These are phyloP conservation scores for Aspergillus olivimuriae DNA, from an alignment of 495 filamentous ascomycete species.

Conservation along the genomic window DNA sequence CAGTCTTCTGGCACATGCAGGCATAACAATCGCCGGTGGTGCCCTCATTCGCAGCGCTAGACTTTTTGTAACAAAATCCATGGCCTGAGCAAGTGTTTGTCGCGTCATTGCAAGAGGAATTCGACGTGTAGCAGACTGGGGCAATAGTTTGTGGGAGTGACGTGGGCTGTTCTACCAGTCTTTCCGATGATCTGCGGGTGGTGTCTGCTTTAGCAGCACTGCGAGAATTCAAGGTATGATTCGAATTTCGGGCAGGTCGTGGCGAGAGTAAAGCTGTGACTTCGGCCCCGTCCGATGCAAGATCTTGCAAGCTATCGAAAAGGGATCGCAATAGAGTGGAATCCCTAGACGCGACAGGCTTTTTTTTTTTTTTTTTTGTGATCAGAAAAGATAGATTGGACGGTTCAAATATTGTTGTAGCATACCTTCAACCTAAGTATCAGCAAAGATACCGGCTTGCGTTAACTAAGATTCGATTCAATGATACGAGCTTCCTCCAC, in stretches of 20 bases:
- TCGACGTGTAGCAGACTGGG: conserved; percentile 55
- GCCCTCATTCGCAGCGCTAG: conserved; percentile 26
- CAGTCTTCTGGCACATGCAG: conserved; percentile 60
- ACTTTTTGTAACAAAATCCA: conserved; percentile 62
- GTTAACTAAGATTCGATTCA: too few species aligned
- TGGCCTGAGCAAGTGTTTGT: conserved; percentile 74
- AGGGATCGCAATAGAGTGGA: conserved; percentile 12
- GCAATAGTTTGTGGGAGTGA: conserved; percentile 1
- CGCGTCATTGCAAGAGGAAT: conserved; percentile 50
- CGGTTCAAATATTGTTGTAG: too few species aligned
- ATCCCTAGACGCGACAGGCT: background rate
- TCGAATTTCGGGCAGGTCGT: background rate
- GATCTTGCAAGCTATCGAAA: conserved; percentile 13
- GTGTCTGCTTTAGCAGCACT: background rate
- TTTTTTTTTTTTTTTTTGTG: too few species aligned
- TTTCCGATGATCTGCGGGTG: background rate
- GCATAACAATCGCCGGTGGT: conserved; percentile 56
- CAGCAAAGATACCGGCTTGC: too few species aligned
- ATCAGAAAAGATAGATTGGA: too few species aligned
- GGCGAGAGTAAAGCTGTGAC: conserved; percentile 23
- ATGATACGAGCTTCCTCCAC: too few species aligned
- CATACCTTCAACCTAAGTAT: too few species aligned
- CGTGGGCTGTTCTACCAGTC: background rate
- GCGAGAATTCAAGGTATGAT: background rate
- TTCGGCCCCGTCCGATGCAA: conserved; percentile 12